These are phyloP conservation scores for Albugo candida DNA, from an alignment of 352 stramenopile species.

Conservation along the genomic window DNA sequence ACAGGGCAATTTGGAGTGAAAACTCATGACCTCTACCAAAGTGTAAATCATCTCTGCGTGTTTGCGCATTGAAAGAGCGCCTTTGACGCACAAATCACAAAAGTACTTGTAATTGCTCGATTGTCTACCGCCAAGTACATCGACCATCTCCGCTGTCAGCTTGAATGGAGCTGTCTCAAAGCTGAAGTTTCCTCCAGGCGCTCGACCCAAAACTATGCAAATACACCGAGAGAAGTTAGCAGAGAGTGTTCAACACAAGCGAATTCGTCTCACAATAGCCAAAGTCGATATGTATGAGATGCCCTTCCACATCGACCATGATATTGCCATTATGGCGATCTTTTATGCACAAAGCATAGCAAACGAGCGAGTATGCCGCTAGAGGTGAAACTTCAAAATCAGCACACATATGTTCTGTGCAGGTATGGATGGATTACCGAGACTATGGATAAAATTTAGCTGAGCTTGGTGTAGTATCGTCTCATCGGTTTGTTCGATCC, in stretches of 20 bases:
- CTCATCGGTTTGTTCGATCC: constrained; percentile 6
- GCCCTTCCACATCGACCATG: constrained; percentile 92
- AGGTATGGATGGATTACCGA: constrained; percentile 44
- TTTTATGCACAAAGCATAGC: constrained; percentile 95
- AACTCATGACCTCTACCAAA: constrained; percentile 89
- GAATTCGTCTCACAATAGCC: constrained; percentile 54
- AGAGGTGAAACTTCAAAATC: constrained; percentile 47
- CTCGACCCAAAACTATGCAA: constrained; percentile 36
- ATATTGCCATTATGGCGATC: constrained; percentile 99
- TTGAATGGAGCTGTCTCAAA: constrained; percentile 97
- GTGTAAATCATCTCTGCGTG: constrained; percentile 88
- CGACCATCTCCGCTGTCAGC: constrained; percentile 89
- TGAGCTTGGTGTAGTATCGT: constrained; percentile 40
- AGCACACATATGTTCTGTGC: constrained; percentile 23
- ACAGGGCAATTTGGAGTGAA: constrained; percentile 58
- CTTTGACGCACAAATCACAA: constrained; percentile 84
- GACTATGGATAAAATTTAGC: constrained; percentile 67
- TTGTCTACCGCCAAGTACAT: constrained; percentile 83
- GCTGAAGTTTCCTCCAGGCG: constrained; percentile 82
- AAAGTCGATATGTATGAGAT: constrained; percentile 99
- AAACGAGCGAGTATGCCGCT: constrained; percentile 94
- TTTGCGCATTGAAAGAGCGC: constrained; percentile 81
- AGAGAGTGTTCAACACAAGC: not conserved
- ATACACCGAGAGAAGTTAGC: not conserved
- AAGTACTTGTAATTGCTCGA: constrained; percentile 87